Conservation (phyloP, 1,139 yeast species). For the Pichiaceae sp. region DNA sequence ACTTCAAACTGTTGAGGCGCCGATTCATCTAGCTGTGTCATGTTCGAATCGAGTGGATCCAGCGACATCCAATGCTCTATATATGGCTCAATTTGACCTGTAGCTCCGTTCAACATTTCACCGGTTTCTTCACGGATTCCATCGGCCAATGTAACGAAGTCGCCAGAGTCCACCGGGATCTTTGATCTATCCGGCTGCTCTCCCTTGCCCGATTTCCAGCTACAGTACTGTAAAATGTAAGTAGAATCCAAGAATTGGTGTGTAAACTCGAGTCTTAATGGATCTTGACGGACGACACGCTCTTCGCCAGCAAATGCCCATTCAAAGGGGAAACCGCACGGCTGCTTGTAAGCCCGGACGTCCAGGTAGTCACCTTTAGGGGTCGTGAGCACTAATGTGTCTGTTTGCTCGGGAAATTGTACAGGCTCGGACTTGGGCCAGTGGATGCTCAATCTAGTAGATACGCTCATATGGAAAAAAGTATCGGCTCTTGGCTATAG, state of each 20-base stretch:
- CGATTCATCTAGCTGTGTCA: slow-evolving; percentile 10
- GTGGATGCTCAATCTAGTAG: slow-evolving; percentile 10
- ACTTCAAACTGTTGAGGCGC: slow-evolving; percentile 17
- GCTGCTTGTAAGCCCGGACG: slow-evolving; percentile 25
- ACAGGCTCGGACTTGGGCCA: slow-evolving; percentile 24
- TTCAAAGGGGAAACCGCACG: slow-evolving; percentile 29
- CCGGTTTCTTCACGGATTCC: slow-evolving; percentile 47
- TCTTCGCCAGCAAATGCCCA: slow-evolving; percentile 34
- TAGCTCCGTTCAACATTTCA: slow-evolving; percentile 38
- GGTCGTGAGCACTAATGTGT: slow-evolving; percentile 45
- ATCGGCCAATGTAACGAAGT: slow-evolving; percentile 30
- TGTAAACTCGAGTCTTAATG: slow-evolving; percentile 17
- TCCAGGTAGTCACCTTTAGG: slow-evolving; percentile 39
- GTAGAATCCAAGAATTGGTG: slow-evolving; percentile 22
- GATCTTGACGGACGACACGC: slow-evolving; percentile 7
- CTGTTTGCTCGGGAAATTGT: slow-evolving; percentile 36
- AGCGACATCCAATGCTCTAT: slow-evolving; percentile 52
- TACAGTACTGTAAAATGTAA: slow-evolving; percentile 9
- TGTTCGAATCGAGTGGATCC: slow-evolving; percentile 31
- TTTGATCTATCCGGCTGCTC: slow-evolving; percentile 9
- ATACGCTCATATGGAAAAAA: slow-evolving; percentile 8
- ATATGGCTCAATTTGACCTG: slow-evolving; percentile 37
- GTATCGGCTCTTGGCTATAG: neutral
- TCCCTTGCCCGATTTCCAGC: neutral
- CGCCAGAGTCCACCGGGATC: slow-evolving; percentile 38